A percentile compares a stretch with the other conserved stretches of the same genome.
These are phyloP conservation scores for Cystobasidiaceae sp. DNA, from an alignment of 1,284 basidiomycete species.

Conservation along the genomic window DNA sequence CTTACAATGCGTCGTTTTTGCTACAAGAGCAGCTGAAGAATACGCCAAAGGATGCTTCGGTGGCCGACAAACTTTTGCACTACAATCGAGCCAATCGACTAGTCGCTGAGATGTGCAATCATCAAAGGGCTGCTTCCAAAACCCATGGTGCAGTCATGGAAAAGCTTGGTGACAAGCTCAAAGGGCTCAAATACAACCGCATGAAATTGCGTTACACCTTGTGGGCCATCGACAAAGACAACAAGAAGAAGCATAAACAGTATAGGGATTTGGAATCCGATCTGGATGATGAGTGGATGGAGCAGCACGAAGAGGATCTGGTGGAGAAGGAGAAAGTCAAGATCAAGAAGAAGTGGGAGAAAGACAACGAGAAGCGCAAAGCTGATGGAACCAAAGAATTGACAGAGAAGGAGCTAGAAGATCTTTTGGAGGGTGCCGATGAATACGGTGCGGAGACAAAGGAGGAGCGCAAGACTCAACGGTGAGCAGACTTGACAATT, in stretches of 20 bases:
- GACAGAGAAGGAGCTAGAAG: slow-evolving; percentile 59
- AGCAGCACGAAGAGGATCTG: slow-evolving; percentile 69
- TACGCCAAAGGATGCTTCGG: slow-evolving; percentile 63
- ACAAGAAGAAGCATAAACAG: slow-evolving; percentile 57
- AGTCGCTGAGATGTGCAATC: slow-evolving; percentile 95
- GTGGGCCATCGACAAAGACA: slow-evolving; percentile 41
- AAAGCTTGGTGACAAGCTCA: slow-evolving; percentile 72
- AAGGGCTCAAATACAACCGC: slow-evolving; percentile 82
- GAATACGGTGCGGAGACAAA: slow-evolving; percentile 69
- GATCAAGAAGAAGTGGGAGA: slow-evolving; percentile 56
- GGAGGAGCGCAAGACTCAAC: slow-evolving; percentile 74
- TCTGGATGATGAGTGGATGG: slow-evolving; percentile 85
- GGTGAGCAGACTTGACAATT: slow-evolving; percentile 51
- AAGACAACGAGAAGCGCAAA: slow-evolving; percentile 77
- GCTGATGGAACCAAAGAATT: slow-evolving; percentile 60
- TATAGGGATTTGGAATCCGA: slow-evolving; percentile 73
- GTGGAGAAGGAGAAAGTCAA: slow-evolving; percentile 84
- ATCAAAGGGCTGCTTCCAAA: slow-evolving; percentile 88
- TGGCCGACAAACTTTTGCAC: slow-evolving; percentile 87
- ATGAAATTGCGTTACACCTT: slow-evolving; percentile 47
- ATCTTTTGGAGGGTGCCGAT: slow-evolving; percentile 65
- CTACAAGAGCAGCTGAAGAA: slow-evolving; percentile 79
- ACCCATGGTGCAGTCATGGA: slow-evolving; percentile 85
- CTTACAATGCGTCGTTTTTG: slow-evolving; percentile 91
- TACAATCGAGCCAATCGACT: slow-evolving; percentile 93